These are phyloP conservation scores for Akebia trifoliata DNA, from an alignment of 164 flowering plant genomes.

Conservation along the genomic window DNA sequence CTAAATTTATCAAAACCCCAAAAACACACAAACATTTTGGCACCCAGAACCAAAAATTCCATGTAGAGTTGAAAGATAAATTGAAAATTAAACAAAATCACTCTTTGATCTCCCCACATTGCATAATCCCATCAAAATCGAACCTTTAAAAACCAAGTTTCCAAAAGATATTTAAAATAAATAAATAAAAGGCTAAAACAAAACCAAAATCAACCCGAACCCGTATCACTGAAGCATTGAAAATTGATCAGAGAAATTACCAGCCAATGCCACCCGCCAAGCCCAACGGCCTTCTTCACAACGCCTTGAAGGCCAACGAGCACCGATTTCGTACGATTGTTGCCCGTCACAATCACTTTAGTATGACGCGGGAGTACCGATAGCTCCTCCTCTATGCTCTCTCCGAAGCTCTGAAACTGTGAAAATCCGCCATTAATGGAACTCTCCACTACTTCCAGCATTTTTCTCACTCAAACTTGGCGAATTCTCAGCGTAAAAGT, in stretches of 20 bases:
- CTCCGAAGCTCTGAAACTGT: slow-evolving; percentile 61
- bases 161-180: slow-evolving; percentile 5
- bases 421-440: slow-evolving; percentile 18
- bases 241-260: slow-evolving; percentile 31
- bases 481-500: background rate
- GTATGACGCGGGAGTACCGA: slow-evolving; percentile 81
- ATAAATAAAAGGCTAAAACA: background rate
- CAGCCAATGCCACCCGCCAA: slow-evolving; percentile 99
- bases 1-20: slow-evolving; percentile 21
- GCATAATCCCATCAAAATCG: slow-evolving; percentile 11
- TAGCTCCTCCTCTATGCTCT: slow-evolving; percentile 78
- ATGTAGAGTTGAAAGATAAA: too few relatives aligned
- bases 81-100: background rate
- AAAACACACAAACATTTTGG: background rate
- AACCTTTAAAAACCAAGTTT: background rate
- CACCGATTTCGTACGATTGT: slow-evolving; percentile 81
- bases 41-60: too few relatives aligned
- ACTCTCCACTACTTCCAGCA: slow-evolving; percentile 66
- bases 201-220: slow-evolving; percentile 10
- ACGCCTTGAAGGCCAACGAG: slow-evolving; percentile 83
- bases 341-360: slow-evolving; percentile 81
- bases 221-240: slow-evolving; percentile 1
- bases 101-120: slow-evolving; percentile 21
- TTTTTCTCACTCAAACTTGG: slow-evolving; percentile 16
- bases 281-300: slow-evolving; percentile 87